Base-by-base conservation (phyloP, 163 green algal species). In the Scenedesmus sp. region DNA sequence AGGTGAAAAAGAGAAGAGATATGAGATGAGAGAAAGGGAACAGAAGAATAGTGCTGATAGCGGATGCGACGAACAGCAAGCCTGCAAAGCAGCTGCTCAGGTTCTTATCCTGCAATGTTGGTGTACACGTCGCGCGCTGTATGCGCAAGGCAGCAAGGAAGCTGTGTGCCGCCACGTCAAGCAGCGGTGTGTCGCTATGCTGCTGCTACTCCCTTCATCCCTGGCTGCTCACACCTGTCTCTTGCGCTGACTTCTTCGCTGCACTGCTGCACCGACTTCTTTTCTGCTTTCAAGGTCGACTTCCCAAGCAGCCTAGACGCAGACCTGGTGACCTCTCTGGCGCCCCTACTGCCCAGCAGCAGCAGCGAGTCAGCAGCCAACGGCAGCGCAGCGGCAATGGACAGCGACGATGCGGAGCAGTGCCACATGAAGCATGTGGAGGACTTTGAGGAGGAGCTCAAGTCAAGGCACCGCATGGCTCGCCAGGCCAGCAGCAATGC, bases 361-460 rank as follows among this genome's bases (percentile, higher is more conserved):
- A 23, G 18, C 34, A 46, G 34, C 34, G 34, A 46, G 34, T 52
- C 46, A 20, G 34, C 15, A 16, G 82, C n/a, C 3, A 81, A 20
- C 23, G 81, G 66, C 20, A 70, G 23, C 10, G 73, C 87, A 26
- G 79, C 70, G 34, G 46, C 90, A 12, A 94, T 92, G 88, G 84
- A 92, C 66, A 18, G 62, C 9, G 91, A 93, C 55, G 91, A 93
- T 57, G 62, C 76, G 3, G 90, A 93, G 90, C 59, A 90, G 59
- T 93, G 90, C 86, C 90, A 86, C 54, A 93, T 97, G 90, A 91
- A 73, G 13, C 81, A 92, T 6, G 94, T 99, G 6, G 70, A 85
- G 6, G 96, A 99, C 94, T 98, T 99, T 70, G 96, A 99, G 94
- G 91, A 95, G 79, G 97, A 99, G 95, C 94, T 99, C 64, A 97